Evolutionary conservation across 768 basidiomycete species (phyloP), one percentile per base, ranked within the genome.

Genomic region (Leccinum disarticulatum): DNA sequence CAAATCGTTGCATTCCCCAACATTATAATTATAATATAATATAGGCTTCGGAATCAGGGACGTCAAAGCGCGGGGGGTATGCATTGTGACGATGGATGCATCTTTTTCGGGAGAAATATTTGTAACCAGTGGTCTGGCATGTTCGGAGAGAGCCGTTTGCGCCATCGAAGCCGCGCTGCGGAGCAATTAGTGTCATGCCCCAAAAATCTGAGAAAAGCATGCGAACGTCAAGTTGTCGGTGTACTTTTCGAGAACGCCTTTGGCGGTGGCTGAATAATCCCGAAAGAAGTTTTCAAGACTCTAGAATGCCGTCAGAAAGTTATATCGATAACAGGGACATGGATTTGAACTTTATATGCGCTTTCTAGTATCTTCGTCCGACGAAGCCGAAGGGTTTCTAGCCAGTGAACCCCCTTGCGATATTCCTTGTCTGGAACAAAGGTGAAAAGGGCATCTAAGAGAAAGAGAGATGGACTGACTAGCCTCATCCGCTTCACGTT

Each of bases 401-500:
- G 76, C 88, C 92, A 91, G 73, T 96, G 88, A 25, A 97, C 87
- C 35, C 86, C 93, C 64, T 88, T 90, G 28, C 94, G 80, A 68
- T 97, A 97, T 60, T 95, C 93, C 71, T 88, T 91, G 72, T 97
- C 94, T 91, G 66, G 48, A 58, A 43, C 1, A 8, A 33, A 47
- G 54, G 48, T 65, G 48, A 64, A 35, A 54, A 38, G 33, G 25
- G 13, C n/a, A 54, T 52, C 15, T 14, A 9, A 36, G 22, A 25
- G 19, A 33, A 8, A 55, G 55, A 52, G 17, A 46, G n/a, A 52
- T 3, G 31, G 27, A 22, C 80, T 62, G 59, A 90, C 93, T 91
- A 59, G 94, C 93, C 72, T 96, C 94, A 36, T 96, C 94, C 5
- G 90, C 87, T 64, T 97, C 94, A 52, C 95, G 80, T 75, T 94